A percentile compares a stretch with the other conserved stretches of the same genome.
phyloP scores from a whole-genome alignment of 371 early-diverging fungal genomes.

The Batrachochytrium dendrobatidis region DNA sequence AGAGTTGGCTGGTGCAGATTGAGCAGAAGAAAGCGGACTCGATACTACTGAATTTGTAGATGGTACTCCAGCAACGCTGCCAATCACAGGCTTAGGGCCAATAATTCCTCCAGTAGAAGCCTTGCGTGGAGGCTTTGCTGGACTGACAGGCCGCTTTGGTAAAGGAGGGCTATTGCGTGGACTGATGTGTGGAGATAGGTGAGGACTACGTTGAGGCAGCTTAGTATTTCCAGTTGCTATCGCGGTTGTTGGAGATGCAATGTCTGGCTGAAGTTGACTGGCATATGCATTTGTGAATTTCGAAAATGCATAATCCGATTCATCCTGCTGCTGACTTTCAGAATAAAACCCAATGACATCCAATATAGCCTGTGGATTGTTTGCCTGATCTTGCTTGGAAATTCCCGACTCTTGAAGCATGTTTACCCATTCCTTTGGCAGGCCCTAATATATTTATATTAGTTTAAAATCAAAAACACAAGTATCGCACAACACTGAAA shows the following conservation, averaged over 20 bases:
- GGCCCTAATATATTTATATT: too few species aligned
- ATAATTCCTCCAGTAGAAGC: neutral
- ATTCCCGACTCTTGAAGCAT: conserved; percentile 89
- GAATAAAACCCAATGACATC: conserved; percentile 85
- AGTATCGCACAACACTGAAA: conserved; percentile 7
- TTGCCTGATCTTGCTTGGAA: conserved; percentile 87
- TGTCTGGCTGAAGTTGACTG: conserved; percentile 8
- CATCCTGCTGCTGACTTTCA: conserved; percentile 27
- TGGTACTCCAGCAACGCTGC: conserved; percentile 3
- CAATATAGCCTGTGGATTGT: conserved; percentile 90
- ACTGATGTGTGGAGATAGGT: neutral
- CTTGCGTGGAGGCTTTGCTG: conserved; percentile 10
- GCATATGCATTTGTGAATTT: conserved; percentile 67
- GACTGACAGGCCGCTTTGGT: conserved; percentile 7
- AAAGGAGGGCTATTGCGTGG: conserved; percentile 5
- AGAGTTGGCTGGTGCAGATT: conserved; percentile 2
- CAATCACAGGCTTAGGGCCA: neutral
- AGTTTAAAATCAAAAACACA: conserved; percentile 5
- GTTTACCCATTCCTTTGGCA: conserved; percentile 91
- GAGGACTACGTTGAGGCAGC: conserved; percentile 1
- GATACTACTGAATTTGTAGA: neutral
- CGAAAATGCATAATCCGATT: conserved; percentile 73
- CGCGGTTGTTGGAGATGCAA: neutral
- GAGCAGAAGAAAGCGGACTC: conserved; percentile 3
- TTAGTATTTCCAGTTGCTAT: neutral